phyloP scores from a whole-genome alignment of 1,139 yeast genomes.

The Hanseniaspora uvarum region DNA sequence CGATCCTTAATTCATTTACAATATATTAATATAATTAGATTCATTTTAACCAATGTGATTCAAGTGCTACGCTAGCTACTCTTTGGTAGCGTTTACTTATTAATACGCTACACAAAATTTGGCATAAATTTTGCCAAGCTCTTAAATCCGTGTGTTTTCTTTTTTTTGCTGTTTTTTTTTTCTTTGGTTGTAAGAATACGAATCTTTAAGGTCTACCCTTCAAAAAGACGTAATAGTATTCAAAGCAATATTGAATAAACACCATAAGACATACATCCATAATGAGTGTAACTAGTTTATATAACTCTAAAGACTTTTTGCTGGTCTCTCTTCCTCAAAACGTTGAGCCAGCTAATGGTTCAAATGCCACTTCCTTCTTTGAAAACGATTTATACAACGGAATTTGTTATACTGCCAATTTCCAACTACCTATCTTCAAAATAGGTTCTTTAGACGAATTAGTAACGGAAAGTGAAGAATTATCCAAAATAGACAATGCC shows the following conservation, averaged over 20 bases:
- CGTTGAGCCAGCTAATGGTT: constrained; percentile 40
- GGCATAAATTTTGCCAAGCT: too few species aligned
- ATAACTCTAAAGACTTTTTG: constrained; percentile 31
- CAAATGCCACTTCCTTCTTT: constrained; percentile 35
- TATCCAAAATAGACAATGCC: constrained; percentile 68
- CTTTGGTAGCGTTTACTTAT: too few species aligned
- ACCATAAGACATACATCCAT: constrained; percentile 68
- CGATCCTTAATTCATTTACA: constrained; percentile 77
- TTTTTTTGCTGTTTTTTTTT: constrained; percentile 46
- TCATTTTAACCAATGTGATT: constrained; percentile 54
- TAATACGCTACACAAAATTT: too few species aligned
- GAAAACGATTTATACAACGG: constrained; percentile 32
- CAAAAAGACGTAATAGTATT: too few species aligned
- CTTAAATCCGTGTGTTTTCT: too few species aligned
- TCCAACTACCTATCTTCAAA: constrained; percentile 76
- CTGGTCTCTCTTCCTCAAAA: constrained; percentile 41
- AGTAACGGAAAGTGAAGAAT: constrained; percentile 83
- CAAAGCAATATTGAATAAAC: too few species aligned
- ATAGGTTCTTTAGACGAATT: constrained; percentile 90
- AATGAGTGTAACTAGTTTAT: constrained; percentile 25
- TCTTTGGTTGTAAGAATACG: constrained; percentile 79
- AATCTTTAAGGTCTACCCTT: constrained; percentile 62
- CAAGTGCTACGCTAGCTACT: too few species aligned
- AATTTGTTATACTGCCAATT: constrained; percentile 31
- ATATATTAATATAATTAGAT: too few species aligned